Base-by-base conservation (phyloP, 495 filamentous ascomycete species). In the Talaromyces stipitatus region DNA sequence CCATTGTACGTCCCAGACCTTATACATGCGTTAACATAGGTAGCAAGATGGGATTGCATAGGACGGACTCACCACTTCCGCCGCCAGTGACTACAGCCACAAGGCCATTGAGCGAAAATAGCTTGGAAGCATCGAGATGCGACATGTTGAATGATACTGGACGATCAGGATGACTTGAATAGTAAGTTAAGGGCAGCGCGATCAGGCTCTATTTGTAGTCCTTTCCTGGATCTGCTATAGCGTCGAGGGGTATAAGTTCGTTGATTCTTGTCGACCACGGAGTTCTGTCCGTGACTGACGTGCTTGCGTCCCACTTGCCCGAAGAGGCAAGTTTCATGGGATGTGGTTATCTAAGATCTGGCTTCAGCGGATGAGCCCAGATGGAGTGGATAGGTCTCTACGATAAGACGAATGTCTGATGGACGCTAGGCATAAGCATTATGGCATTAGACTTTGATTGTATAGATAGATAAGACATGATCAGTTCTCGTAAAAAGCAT, bases 1-100 rank as follows among this genome's bases (percentile, higher is more conserved):
- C 76, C 75, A 88, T 88, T 69, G 79, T 81, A 1, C 78, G 68
- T 12, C 85, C 86, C 59, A 89, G 83, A 3, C 85, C 86, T 16
- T 9, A 29, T 41, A 27, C 8, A 11, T 23, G 16, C 11, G 47
- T 50, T 41, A 24, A 38, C 6, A 24, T 8, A 24, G 26, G 20
- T 27, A 4, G n/a, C 0, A 45, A 50, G 1, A 23, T 23, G 23
- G 8, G 48, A 12, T 54, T 22, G 22, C 11, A 23, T 36, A 12
- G 18, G 47, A 23, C 32, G 9, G 24, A 57, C 69, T 24, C 38
- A 82, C 82, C 84, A 56, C 69, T 78, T 11, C 83, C 83, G 29
- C 82, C 82, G 24, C 84, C 82, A 6, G 84, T 85, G 43, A 87
- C 71, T 11, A 84, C 81, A 26, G 80, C 82, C 0, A 88, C 78